Conservation (phyloP, 768 basidiomycete genomes). For the Leucogyrophana mollusca region DNA sequence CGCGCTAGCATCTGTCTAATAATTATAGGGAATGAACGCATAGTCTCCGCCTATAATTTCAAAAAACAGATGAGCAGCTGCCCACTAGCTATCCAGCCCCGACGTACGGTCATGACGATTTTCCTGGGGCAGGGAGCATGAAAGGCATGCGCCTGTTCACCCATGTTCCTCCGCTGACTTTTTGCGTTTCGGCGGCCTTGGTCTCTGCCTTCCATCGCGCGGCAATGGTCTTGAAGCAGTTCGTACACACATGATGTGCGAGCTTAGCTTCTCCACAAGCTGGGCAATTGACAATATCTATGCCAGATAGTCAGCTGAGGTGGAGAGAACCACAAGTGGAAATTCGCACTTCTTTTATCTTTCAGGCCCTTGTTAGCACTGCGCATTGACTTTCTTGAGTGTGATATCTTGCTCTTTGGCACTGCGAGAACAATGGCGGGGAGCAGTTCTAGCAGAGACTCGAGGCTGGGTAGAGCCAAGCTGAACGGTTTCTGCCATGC, state of each 20-base stretch:
- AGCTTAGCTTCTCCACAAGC: conserved; percentile 87
- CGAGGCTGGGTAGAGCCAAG: conserved; percentile 39
- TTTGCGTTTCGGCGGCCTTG: not conserved
- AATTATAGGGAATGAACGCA: no score
- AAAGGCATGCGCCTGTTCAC: not conserved
- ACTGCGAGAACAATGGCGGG: conserved; percentile 90
- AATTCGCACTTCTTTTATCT: conserved; percentile 80
- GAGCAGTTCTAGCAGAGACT: conserved; percentile 67
- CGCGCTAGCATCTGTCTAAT: no score
- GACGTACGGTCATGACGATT: no score
- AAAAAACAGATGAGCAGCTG: no score
- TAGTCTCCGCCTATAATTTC: no score
- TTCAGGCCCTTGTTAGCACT: conserved; percentile 92
- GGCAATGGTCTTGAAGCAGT: conserved; percentile 55
- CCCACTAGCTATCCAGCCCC: no score
- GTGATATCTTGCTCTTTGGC: conserved; percentile 91
- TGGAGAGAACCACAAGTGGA: not conserved
- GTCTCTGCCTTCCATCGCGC: conserved; percentile 17
- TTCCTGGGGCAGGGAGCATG: not conserved
- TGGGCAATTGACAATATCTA: conserved; percentile 91
- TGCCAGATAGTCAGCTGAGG: conserved; percentile 6
- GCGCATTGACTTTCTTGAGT: conserved; percentile 94
- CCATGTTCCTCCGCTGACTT: conserved; percentile 7
- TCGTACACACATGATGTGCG: conserved; percentile 82
- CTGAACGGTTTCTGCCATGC: conserved; percentile 27